phyloP scores from a whole-genome alignment of 2,329 filamentous ascomycete species.

The Stagonosporopsis chrysanthemi region DNA sequence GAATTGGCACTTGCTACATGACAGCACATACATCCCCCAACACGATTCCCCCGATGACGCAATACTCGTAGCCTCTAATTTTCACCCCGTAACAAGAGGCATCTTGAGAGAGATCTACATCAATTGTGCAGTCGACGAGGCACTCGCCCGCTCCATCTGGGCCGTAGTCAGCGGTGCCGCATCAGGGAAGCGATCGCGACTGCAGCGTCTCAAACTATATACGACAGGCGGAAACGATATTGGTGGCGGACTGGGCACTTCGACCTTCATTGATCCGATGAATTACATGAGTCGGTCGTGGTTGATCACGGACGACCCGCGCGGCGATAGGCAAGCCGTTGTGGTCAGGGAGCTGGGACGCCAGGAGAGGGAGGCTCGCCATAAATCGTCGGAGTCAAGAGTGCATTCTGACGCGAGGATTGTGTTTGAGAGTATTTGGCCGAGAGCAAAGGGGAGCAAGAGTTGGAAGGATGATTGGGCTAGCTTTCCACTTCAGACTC shows the following conservation, averaged over 20 bases:
- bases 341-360: slow-evolving; percentile 26
- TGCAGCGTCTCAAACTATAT: slow-evolving; percentile 31
- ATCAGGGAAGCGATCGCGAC: slow-evolving; percentile 20
- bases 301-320: neutral
- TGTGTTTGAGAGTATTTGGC: slow-evolving; percentile 26
- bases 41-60: slow-evolving; percentile 24
- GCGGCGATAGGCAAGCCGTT: neutral
- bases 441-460: slow-evolving; percentile 21
- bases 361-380: slow-evolving; percentile 18
- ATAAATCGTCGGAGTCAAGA: neutral
- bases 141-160: slow-evolving; percentile 31
- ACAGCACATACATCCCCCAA: slow-evolving; percentile 20
- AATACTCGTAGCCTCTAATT: slow-evolving; percentile 1
- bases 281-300: neutral
- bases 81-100: slow-evolving; percentile 11
- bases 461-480: slow-evolving; percentile 31
- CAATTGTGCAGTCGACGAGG: slow-evolving; percentile 33
- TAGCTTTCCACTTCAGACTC: slow-evolving; percentile 26
- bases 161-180: slow-evolving; percentile 21
- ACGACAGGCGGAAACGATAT: slow-evolving; percentile 20
- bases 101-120: slow-evolving; percentile 24
- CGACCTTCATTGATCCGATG: slow-evolving; percentile 14
- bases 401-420: slow-evolving; percentile 7
- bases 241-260: neutral
- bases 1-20: slow-evolving; percentile 20